Base-by-base conservation (phyloP, 495 filamentous ascomycete species). In the Apiosordaria backusii region DNA sequence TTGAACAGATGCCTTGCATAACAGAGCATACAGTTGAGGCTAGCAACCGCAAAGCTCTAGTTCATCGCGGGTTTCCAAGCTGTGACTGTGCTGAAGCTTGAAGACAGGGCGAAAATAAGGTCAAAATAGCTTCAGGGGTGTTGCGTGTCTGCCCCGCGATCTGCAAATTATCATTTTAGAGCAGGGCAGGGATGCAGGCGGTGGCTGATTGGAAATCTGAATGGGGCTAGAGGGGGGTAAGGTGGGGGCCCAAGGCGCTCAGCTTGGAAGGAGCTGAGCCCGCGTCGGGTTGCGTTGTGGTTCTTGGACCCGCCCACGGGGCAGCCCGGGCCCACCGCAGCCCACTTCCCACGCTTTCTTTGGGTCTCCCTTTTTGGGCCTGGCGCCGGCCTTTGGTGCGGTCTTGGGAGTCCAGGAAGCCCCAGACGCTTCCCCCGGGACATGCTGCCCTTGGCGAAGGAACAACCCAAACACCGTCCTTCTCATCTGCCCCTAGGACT, bases 251-350 rank as follows among this genome's bases (percentile, higher is more conserved):
- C 13, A 29, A 60, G 60, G 67, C 45, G 57, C 68, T 62, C 62
- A 65, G 64, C 65, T 65, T 61, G 68, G 65, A 67, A 70, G 64
- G 67, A 69, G 68, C 68, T 70, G 68, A 62, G 22, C 50, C 62
- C 59, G 29, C 58, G 52, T 55, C 22, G n/a, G 52, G n/a, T 55
- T 55, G n/a, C n/a, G 52, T 55, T 15, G 35, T 45, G 15, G 25
- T 59, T 5, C 21, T 5, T 4, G 18, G 57, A 59, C 57, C 57
- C 1, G 26, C 57, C 26, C 7, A 45, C 35, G 16, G 9, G 1
- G 35, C 35, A 40, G 35, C 35, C 21, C 19, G 26, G 35, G 52
- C 50, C 67, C 64, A 63, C 60, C 23, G 52, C 63, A 62, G 50
- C 60, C 67, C 63, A 65, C 67, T 45, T 61, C 50, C 59, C 50